Conservation (phyloP, 1,139 yeast genomes). For the Hansenula anomala region DNA sequence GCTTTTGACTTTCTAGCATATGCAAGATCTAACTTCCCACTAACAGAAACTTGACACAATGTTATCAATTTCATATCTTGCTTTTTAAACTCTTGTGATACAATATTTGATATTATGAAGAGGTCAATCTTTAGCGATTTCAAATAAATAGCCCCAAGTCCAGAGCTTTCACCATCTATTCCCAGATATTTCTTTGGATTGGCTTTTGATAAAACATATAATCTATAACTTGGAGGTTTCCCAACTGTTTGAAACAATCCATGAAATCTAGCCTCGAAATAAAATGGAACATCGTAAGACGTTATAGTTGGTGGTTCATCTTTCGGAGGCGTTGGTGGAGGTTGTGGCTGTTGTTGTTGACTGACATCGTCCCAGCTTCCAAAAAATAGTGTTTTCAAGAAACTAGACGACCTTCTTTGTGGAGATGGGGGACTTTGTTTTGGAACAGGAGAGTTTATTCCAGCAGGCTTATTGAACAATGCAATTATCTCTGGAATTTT, state of each 20-base stretch:
- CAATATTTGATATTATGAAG: conserved; percentile 13
- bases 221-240: conserved; percentile 35
- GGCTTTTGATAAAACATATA: conserved; percentile 32
- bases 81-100: conserved; percentile 11
- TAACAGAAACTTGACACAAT: conserved; percentile 33
- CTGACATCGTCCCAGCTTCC: conserved; percentile 1
- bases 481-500: conserved; percentile 44
- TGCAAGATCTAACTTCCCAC: conserved; percentile 38
- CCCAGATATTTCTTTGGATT: conserved; percentile 36
- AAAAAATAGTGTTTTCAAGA: conserved; percentile 4
- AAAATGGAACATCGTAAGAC: conserved; percentile 38
- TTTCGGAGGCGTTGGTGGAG: conserved; percentile 3
- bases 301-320: conserved; percentile 26
- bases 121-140: conserved; percentile 36
- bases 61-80: conserved; percentile 7
- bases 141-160: conserved; percentile 42
- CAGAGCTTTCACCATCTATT: conserved; percentile 39
- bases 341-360: not conserved
- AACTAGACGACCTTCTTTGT: conserved; percentile 1
- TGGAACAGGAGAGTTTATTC: no score
- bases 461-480: conserved; percentile 22
- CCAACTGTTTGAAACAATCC: conserved; percentile 34
- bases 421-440: conserved; percentile 5
- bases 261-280: conserved; percentile 41
- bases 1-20: conserved; percentile 29